Evolutionary conservation across 148 eudicot species (phyloP).

Genomic region (Dysphania ambrosioides): DNA sequence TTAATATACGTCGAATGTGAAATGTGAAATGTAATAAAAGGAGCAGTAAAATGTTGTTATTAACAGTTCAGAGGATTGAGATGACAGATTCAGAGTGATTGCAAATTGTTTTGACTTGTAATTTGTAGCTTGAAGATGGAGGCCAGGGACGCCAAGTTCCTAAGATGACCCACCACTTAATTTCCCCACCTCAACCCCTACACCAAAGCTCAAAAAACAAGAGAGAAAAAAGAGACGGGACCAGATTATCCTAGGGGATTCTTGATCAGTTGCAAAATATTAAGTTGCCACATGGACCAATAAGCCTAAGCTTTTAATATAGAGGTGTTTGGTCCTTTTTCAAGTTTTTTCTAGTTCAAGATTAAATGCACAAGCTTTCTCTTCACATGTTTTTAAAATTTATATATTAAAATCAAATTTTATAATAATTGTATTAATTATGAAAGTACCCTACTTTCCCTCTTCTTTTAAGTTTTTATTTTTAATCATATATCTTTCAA

Average conservation of each 20-base stretch:
- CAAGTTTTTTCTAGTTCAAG: neutral
- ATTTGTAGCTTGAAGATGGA: neutral
- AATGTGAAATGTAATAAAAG: neutral
- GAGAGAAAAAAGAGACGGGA: constrained; percentile 7
- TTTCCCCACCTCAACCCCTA: neutral
- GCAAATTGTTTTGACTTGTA: constrained; percentile 4
- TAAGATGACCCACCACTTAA: neutral
- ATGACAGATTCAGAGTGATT: constrained; percentile 13
- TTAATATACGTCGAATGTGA: too few relatives aligned
- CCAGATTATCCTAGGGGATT: constrained; percentile 22
- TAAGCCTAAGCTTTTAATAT: neutral
- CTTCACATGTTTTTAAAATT: neutral
- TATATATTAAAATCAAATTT: too few relatives aligned
- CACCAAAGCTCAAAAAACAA: neutral
- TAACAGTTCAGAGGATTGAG: neutral
- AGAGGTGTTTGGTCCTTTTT: neutral
- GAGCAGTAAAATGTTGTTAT: neutral
- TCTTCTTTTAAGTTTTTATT: too few relatives aligned
- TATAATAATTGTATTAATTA: too few relatives aligned
- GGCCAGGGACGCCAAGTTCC: neutral
- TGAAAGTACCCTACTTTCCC: too few relatives aligned
- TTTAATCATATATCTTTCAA: too few relatives aligned
- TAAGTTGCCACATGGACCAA: constrained; percentile 30
- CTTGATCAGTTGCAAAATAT: constrained; percentile 8
- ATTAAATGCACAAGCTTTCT: neutral